A percentile compares a stretch with the other conserved stretches of the same genome.
These are phyloP conservation scores for Pyrenophora teres DNA, from an alignment of 2,329 filamentous ascomycete species.

Conservation along the genomic window DNA sequence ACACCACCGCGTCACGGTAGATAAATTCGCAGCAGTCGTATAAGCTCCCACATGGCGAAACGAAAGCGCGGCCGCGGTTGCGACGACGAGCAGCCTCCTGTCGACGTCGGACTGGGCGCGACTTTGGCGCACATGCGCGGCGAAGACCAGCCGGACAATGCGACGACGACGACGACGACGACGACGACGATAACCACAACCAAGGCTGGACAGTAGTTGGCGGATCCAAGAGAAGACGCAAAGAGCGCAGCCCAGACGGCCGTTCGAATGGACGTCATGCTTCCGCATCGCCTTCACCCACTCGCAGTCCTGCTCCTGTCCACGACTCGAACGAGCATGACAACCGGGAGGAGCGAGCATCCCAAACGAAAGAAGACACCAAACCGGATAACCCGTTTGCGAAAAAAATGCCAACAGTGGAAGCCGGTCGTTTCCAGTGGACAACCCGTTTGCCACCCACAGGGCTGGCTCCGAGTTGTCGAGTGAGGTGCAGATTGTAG, in stretches of 20 bases:
- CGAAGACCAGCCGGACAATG: conserved; percentile 17
- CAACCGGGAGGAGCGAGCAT: too few relatives aligned
- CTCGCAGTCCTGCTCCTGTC: neutral
- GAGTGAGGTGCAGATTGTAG: too few relatives aligned
- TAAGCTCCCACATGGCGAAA: conserved; percentile 34
- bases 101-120: conserved; percentile 36
- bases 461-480: conserved; percentile 8
- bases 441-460: conserved; percentile 28
- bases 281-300: conserved; percentile 9
- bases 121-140: conserved; percentile 36
- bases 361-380: conserved; percentile 1
- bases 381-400: conserved; percentile 25
- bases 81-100: conserved; percentile 20
- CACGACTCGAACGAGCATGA: conserved; percentile 5
- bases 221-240: conserved; percentile 30
- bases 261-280: conserved; percentile 3
- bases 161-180: conserved; percentile 22
- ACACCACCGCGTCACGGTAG: neutral
- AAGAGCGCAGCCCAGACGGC: conserved; percentile 14
- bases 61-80: conserved; percentile 32
- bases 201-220: conserved; percentile 39
- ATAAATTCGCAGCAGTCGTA: conserved; percentile 4
- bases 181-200: too few relatives aligned
- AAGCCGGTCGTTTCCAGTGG: conserved; percentile 10
- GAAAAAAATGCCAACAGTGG: conserved; percentile 13